A percentile compares a stretch with the other conserved stretches of the same genome.
Conservation (phyloP, 176 grass and related monocot species). For the Aegilops tauschii region DNA sequence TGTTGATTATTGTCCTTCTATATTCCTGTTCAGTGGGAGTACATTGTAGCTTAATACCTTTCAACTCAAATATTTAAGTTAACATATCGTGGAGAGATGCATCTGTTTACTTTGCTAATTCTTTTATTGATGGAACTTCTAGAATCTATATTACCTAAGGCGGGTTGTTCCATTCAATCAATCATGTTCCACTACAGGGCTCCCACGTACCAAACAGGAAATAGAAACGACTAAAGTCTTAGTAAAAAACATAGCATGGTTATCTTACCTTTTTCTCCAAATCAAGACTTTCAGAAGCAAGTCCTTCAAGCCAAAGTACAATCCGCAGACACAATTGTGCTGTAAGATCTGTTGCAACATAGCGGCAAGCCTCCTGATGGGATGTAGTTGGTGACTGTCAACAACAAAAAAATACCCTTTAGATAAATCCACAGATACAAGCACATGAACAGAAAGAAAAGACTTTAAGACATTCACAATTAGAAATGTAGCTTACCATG, state of each 20-base stretch:
- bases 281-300: slow-evolving; percentile 94
- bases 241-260: neutral
- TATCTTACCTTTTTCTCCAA: slow-evolving; percentile 73
- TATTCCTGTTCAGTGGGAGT: neutral
- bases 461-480: neutral
- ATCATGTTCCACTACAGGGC: neutral
- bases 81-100: neutral
- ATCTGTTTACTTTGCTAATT: slow-evolving; percentile 5
- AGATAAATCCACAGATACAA: neutral
- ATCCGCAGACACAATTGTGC: slow-evolving; percentile 78
- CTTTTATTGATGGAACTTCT: neutral
- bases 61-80: neutral
- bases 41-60: slow-evolving; percentile 1
- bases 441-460: neutral
- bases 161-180: neutral
- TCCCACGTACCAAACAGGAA: neutral
- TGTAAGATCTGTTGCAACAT: slow-evolving; percentile 63
- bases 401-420: slow-evolving; percentile 15
- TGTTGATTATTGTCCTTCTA: neutral
- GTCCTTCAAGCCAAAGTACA: slow-evolving; percentile 91
- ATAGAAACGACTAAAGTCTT: neutral
- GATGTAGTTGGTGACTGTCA: slow-evolving; percentile 76
- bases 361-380: slow-evolving; percentile 86
- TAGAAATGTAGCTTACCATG: slow-evolving; percentile 49
- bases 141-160: neutral